Evolutionary conservation across 2,329 filamentous ascomycete genomes (phyloP).

Genomic region (Neonectria hederae): DNA sequence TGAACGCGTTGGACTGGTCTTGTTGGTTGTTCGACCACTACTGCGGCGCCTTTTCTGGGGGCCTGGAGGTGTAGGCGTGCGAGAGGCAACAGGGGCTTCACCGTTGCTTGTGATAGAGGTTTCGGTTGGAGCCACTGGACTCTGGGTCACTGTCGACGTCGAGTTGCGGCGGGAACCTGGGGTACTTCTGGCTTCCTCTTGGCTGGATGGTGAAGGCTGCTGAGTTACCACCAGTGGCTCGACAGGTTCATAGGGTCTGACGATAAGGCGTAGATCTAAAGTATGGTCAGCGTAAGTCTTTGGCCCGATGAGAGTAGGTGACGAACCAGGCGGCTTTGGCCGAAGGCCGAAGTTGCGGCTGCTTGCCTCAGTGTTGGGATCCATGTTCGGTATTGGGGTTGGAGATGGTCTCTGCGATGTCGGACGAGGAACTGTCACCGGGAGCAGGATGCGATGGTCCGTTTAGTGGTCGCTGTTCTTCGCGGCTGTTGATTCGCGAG

Average conservation of each 20-base stretch:
- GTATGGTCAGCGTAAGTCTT: not conserved
- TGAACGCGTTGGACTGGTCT: not conserved
- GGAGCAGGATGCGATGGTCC: not conserved
- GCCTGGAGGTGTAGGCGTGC: not conserved
- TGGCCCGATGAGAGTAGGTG: too few relatives aligned
- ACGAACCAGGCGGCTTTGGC: slow-evolving; percentile 10
- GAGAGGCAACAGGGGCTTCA: not conserved
- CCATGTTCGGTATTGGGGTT: not conserved
- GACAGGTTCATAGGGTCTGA: slow-evolving; percentile 7
- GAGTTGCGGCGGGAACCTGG: not conserved
- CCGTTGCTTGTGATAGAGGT: slow-evolving; percentile 2
- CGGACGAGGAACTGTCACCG: not conserved
- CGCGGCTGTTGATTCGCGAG: not conserved
- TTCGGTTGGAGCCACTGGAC: not conserved
- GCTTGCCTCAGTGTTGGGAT: not conserved
- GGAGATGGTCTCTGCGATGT: not conserved
- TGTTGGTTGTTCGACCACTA: not conserved
- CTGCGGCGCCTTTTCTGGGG: not conserved
- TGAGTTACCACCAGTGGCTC: not conserved
- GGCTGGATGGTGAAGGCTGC: not conserved
- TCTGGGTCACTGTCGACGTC: not conserved
- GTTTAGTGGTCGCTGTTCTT: not conserved
- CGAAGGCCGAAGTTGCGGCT: slow-evolving; percentile 12
- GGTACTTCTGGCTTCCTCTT: not conserved
- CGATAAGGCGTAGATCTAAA: slow-evolving; percentile 1